A percentile compares a stretch with the other conserved stretches of the same genome.
Evolutionary conservation across 1,139 yeast genomes (phyloP).

Genomic region (Scheffersomyces insectosa): DNA sequence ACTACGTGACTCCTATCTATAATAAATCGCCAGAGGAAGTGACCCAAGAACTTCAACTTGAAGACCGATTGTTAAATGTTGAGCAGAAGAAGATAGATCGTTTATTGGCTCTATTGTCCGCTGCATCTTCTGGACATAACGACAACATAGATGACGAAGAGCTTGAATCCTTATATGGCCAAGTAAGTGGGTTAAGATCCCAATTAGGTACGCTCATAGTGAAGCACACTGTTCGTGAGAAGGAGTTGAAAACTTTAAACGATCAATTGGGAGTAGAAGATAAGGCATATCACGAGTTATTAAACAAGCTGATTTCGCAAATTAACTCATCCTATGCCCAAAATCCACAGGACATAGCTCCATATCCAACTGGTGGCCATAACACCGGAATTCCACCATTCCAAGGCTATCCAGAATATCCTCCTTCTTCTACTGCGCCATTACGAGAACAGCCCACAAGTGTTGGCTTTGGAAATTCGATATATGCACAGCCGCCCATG

Average conservation of each 20-base stretch:
- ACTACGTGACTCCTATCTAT: slow-evolving; percentile 81
- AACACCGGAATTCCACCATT: slow-evolving; percentile 12
- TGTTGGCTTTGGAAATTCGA: slow-evolving; percentile 38
- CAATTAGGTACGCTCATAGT: slow-evolving; percentile 71
- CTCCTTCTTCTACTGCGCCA: slow-evolving; percentile 8
- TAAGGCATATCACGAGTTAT: slow-evolving; percentile 64
- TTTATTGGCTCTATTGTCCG: slow-evolving; percentile 49
- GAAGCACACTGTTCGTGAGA: slow-evolving; percentile 70
- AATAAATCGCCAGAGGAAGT: slow-evolving; percentile 58
- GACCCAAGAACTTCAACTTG: slow-evolving; percentile 30
- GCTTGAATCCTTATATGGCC: slow-evolving; percentile 60
- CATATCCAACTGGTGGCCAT: slow-evolving; percentile 22
- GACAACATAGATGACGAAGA: slow-evolving; percentile 34
- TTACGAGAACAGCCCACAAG: slow-evolving; percentile 36
- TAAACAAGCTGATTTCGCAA: slow-evolving; percentile 50
- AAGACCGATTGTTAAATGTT: slow-evolving; percentile 25
- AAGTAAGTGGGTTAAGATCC: slow-evolving; percentile 71
- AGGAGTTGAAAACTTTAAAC: slow-evolving; percentile 72
- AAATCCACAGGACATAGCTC: slow-evolving; percentile 8
- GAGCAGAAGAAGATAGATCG: slow-evolving; percentile 31
- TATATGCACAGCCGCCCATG: not conserved
- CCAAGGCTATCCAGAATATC: slow-evolving; percentile 1
- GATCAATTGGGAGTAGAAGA: slow-evolving; percentile 69
- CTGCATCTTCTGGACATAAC: slow-evolving; percentile 14
- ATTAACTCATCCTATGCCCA: slow-evolving; percentile 14